Evolutionary conservation across 495 filamentous ascomycete species (phyloP), one percentile per base, ranked within the genome.

Genomic region (Staphylotrichum tortipilum): DNA sequence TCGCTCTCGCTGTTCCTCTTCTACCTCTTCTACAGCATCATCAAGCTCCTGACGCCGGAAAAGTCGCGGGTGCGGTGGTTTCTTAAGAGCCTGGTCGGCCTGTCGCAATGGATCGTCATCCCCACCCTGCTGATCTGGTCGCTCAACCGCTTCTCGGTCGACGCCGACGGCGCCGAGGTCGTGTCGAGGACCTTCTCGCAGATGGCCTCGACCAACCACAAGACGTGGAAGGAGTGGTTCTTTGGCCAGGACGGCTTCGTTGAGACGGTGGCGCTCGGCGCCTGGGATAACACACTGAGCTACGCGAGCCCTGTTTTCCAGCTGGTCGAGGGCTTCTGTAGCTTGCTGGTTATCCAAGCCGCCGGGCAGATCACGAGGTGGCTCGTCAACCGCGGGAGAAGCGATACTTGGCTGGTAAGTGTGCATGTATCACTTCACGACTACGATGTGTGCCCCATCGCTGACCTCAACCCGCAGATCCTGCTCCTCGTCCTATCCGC

Each of bases 301-400:
- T 96, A 90, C 75, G 94, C 89, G 17, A 91, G 88, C n/a, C 92
- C 92, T 0, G 75, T 94, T 12, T 98, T 96, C 69, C 92, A 98
- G 62, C 73, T 98, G 23, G 82, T 80, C 31, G 92, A 98, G 68
- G 92, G 92, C 3, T 98, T 98, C 69, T 96, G 92, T 69, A 95
- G 87, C 58, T 68, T 98, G 61, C 69, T 98, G 50, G 92, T 98
- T 42, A 96, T 98, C 46, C 92, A 98, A 66, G 86, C 89, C 12
- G 82, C 84, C 26, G 92, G 92, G 1, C 90, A 94, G 62, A 89
- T 96, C 47, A 94, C 92, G n/a, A 78, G 88, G 60, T 95, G 88
- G 84, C 79, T 96, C 17, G 90, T 96, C 36, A 98, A 96, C 65
- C 73, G 82, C 49, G 88, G 88, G 49, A 79, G 87, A 53, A 89